phyloP scores from a whole-genome alignment of 495 filamentous ascomycete genomes.

The Penicillium desertorum region DNA sequence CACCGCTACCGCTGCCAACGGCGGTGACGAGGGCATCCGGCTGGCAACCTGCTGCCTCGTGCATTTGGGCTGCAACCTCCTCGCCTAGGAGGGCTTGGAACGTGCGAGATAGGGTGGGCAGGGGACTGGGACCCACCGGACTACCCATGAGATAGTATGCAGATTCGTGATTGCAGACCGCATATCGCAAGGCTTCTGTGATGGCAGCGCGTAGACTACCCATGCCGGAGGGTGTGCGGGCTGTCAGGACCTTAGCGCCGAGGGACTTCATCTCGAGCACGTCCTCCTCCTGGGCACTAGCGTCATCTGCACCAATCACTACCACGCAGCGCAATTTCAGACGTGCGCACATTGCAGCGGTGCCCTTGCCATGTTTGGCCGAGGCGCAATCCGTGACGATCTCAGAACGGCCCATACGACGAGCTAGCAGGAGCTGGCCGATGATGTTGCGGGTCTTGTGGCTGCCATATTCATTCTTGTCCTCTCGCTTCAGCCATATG shows the following conservation, averaged over 20 bases:
- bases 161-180: constrained; percentile 31
- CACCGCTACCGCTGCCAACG: constrained; percentile 31
- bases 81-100: constrained; percentile 38
- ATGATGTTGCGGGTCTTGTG: constrained; percentile 35
- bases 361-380: constrained; percentile 35
- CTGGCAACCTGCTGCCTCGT: constrained; percentile 19
- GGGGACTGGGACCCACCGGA: constrained; percentile 33
- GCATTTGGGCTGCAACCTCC: constrained; percentile 34
- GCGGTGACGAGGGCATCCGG: constrained; percentile 34
- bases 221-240: constrained; percentile 29
- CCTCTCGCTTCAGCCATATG: constrained; percentile 40
- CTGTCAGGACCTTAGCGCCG: constrained; percentile 32
- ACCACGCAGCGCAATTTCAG: constrained; percentile 33
- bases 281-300: constrained; percentile 27
- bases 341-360: constrained; percentile 35
- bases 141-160: constrained; percentile 38
- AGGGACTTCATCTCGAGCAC: constrained; percentile 34
- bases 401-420: constrained; percentile 31
- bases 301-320: constrained; percentile 35
- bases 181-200: constrained; percentile 37
- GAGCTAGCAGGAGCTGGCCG: constrained; percentile 36
- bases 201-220: constrained; percentile 35
- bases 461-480: constrained; percentile 32
- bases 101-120: constrained; percentile 34
- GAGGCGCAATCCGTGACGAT: constrained; percentile 38